A percentile compares a stretch with the other conserved stretches of the same genome.
Conservation (phyloP, 177 flowering plant species). For the Vitis hybrid region DNA sequence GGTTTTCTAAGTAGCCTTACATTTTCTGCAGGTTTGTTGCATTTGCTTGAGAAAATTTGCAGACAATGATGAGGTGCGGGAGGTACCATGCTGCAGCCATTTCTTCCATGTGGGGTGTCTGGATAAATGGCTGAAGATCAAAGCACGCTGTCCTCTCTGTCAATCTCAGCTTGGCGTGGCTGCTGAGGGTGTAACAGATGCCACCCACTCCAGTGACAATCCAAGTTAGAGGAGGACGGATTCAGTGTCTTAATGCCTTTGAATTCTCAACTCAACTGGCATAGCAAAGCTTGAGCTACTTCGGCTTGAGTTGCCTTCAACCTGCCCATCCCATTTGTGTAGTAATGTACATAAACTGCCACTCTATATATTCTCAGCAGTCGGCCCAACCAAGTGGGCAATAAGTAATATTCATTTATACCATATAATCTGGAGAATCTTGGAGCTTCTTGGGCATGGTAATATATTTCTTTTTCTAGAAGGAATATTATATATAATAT, state of each 20-base stretch:
- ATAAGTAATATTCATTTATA: too few species aligned
- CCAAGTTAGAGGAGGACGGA: neutral
- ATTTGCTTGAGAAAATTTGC: slow-evolving; percentile 62
- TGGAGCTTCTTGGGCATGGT: too few species aligned
- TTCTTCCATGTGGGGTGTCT: slow-evolving; percentile 62
- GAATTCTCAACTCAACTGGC: neutral
- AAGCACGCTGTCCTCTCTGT: slow-evolving; percentile 66
- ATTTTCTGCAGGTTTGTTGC: slow-evolving; percentile 50
- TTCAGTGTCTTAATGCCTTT: neutral
- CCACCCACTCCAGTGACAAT: slow-evolving; percentile 16
- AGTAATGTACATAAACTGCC: too few species aligned
- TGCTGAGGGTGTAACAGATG: slow-evolving; percentile 14
- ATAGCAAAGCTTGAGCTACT: neutral
- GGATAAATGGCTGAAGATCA: slow-evolving; percentile 70
- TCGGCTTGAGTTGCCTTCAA: too few species aligned
- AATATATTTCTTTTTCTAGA: too few species aligned
- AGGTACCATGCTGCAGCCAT: slow-evolving; percentile 53
- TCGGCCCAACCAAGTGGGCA: too few species aligned
- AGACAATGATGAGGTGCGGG: slow-evolving; percentile 61
- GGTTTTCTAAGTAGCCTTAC: neutral
- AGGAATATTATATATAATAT: too few species aligned
- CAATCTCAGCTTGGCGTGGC: slow-evolving; percentile 49
- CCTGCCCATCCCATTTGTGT: too few species aligned
- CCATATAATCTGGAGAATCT: too few species aligned
- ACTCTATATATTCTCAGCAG: too few species aligned